These are phyloP conservation scores for Ustilago esculenta DNA, from an alignment of 1,284 basidiomycete species.

Conservation along the genomic window DNA sequence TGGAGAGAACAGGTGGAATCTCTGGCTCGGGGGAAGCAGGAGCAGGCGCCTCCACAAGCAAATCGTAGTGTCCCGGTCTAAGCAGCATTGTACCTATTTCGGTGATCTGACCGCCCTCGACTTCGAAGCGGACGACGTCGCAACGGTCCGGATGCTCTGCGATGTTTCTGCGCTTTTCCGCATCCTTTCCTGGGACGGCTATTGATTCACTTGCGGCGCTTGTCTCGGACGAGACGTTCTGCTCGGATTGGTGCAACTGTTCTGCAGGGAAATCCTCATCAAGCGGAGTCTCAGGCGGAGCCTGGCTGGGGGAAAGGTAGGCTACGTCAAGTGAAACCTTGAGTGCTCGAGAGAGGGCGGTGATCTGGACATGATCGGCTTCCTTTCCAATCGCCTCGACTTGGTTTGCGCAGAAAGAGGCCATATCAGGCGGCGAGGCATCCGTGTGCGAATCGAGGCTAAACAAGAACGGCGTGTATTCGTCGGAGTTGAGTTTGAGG, in stretches of 20 bases:
- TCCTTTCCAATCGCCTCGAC: slow-evolving; percentile 63
- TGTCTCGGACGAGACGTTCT: neutral
- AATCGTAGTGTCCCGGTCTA: slow-evolving; percentile 56
- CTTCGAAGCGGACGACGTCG: slow-evolving; percentile 58
- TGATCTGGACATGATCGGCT: slow-evolving; percentile 63
- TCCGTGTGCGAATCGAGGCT: slow-evolving; percentile 9
- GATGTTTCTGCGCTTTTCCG: slow-evolving; percentile 7
- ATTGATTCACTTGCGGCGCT: slow-evolving; percentile 9
- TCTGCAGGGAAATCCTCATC: slow-evolving; percentile 30
- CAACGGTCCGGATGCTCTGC: slow-evolving; percentile 42
- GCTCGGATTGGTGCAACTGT: slow-evolving; percentile 8
- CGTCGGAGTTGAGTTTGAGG: slow-evolving; percentile 56
- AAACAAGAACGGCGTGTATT: slow-evolving; percentile 59
- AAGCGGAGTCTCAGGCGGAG: slow-evolving; percentile 45
- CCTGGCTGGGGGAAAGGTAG: slow-evolving; percentile 50
- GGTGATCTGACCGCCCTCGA: slow-evolving; percentile 54
- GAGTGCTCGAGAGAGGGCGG: slow-evolving; percentile 52
- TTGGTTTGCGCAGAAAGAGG: slow-evolving; percentile 52
- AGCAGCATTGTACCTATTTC: slow-evolving; percentile 52
- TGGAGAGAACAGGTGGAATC: slow-evolving; percentile 35
- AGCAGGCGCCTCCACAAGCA: slow-evolving; percentile 49
- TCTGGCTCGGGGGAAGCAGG: slow-evolving; percentile 49
- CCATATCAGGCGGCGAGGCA: slow-evolving; percentile 44
- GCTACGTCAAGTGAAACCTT: slow-evolving; percentile 57
- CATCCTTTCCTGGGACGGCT: slow-evolving; percentile 36